These are phyloP conservation scores for Ananas comosus DNA, from an alignment of 176 grass and related monocot species.

Conservation along the genomic window DNA sequence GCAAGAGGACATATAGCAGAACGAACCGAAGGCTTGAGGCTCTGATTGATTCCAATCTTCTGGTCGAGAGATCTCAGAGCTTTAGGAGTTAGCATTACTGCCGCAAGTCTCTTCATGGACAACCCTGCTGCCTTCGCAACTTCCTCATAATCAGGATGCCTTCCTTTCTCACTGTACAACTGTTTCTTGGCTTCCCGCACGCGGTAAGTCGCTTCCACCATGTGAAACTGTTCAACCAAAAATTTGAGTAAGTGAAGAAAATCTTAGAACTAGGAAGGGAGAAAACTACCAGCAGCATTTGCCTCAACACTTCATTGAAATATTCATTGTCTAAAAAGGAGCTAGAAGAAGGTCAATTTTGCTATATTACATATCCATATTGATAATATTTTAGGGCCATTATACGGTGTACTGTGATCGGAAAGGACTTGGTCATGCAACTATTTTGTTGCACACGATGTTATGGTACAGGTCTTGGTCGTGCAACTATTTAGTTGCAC, in stretches of 20 bases:
- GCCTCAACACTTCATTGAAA: neutral
- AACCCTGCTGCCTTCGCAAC: conserved; percentile 54
- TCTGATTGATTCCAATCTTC: conserved; percentile 45
- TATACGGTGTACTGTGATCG: too few species aligned
- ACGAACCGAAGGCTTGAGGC: conserved; percentile 59
- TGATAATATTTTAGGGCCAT: too few species aligned
- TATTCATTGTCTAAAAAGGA: neutral
- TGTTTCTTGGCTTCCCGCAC: conserved; percentile 44
- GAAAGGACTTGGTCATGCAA: too few species aligned
- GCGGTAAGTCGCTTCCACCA: conserved; percentile 59
- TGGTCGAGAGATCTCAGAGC: conserved; percentile 48
- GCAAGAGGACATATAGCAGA: neutral
- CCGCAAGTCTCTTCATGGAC: conserved; percentile 41
- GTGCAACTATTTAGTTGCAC: too few species aligned
- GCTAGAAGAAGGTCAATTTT: too few species aligned
- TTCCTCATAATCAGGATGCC: conserved; percentile 50
- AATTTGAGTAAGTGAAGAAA: neutral
- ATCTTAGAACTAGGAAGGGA: neutral
- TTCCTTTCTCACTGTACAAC: conserved; percentile 37
- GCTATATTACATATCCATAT: too few species aligned
- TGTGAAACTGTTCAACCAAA: conserved; percentile 18
- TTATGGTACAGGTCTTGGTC: too few species aligned
- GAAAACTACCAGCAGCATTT: neutral
- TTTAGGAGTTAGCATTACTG: conserved; percentile 55
- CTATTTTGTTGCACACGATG: too few species aligned